phyloP scores from a whole-genome alignment of 768 basidiomycete species.

The Holtermanniella nyarrowii region DNA sequence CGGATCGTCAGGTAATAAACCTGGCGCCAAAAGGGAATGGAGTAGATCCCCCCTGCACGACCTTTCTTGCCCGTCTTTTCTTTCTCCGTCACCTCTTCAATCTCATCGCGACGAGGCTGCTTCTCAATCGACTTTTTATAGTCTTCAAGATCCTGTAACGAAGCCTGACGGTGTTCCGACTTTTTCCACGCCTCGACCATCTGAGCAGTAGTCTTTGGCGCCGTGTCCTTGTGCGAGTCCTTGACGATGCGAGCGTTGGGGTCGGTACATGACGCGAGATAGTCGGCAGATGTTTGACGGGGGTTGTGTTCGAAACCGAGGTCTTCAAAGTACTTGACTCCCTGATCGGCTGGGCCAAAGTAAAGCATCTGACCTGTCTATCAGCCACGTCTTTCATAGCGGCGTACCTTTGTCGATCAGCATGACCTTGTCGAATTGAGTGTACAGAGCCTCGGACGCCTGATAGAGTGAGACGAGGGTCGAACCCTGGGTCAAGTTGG shows the following conservation, averaged over 20 bases:
- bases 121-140: not conserved
- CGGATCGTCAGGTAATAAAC: constrained; percentile 3
- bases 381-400: too few species aligned
- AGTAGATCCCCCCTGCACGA: not conserved
- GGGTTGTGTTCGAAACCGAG: constrained; percentile 30
- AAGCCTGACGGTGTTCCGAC: constrained; percentile 2
- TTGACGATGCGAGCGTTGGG: constrained; percentile 13
- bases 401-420: constrained; percentile 46
- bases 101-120: not conserved
- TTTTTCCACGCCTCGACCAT: constrained; percentile 21
- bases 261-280: constrained; percentile 27
- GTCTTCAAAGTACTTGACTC: constrained; percentile 41
- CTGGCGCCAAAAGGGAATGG: not conserved
- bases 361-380: constrained; percentile 46
- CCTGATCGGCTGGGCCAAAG: constrained; percentile 43
- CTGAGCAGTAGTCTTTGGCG: constrained; percentile 27
- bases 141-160: not conserved
- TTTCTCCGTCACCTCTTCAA: not conserved
- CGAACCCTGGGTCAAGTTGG: constrained; percentile 25
- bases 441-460: constrained; percentile 27
- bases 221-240: constrained; percentile 18
- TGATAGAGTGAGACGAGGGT: constrained; percentile 36
- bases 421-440: constrained; percentile 45
- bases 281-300: constrained; percentile 33
- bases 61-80: not conserved